phyloP scores from a whole-genome alignment of 306 rosid species.

The peach (Prunus persica) region Prunus_persica_NCBIv2 NC_034012.1:11467001-11467500 shows the following conservation, averaged over 20 bases:
- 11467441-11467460: conserved; percentile 29
- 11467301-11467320: conserved; percentile 46
- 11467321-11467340: conserved; percentile 36
- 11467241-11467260: conserved; percentile 52
- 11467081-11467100: background rate
- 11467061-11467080: background rate
- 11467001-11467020: conserved; percentile 45
- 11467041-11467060: conserved; percentile 47
- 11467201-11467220: conserved; percentile 33
- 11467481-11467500: conserved; percentile 22
- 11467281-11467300: conserved; percentile 60
- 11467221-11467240: conserved; percentile 31
- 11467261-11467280: conserved; percentile 71
- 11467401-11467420: conserved; percentile 39
- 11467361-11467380: conserved; percentile 28
- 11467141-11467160: conserved; percentile 66
- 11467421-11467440: conserved; percentile 26
- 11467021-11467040: conserved; percentile 65
- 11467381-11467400: conserved; percentile 28
- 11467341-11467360: conserved; percentile 32
- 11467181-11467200: conserved; percentile 46
- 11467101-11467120: background rate
- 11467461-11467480: conserved; percentile 26
- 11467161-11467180: conserved; percentile 59
- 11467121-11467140: conserved; percentile 17